Percentiles rank a stretch among this genome's conserved stretches.
Evolutionary conservation across 129 eudicot species (phyloP).

Genomic region (Helianthus tuberosus): DNA sequence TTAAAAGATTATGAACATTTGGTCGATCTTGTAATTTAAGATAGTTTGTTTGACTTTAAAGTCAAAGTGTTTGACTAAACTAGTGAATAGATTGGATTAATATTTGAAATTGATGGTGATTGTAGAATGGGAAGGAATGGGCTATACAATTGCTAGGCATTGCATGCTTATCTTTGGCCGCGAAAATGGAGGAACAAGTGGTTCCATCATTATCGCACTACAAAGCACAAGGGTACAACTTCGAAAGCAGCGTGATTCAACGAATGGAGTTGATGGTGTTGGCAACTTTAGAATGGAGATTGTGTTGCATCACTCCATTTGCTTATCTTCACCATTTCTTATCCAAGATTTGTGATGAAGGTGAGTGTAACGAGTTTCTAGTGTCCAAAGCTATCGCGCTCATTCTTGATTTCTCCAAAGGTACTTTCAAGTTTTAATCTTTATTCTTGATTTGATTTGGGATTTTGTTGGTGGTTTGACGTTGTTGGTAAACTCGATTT

Average conservation of each 20-base stretch:
- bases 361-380: constrained; percentile 25
- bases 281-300: constrained; percentile 62
- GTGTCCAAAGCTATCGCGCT: constrained; percentile 42
- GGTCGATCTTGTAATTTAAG: neutral
- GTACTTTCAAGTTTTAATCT: constrained; percentile 35
- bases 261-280: constrained; percentile 71
- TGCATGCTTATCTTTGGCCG: constrained; percentile 83
- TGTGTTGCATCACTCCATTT: constrained; percentile 69
- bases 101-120: neutral
- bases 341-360: constrained; percentile 41
- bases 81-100: neutral
- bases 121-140: constrained; percentile 57
- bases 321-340: constrained; percentile 61
- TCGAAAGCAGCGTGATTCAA: constrained; percentile 44
- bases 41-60: neutral
- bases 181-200: constrained; percentile 71
- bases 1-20: neutral
- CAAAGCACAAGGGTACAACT: constrained; percentile 37
- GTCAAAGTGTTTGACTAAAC: neutral
- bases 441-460: neutral
- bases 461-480: neutral
- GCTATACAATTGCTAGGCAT: constrained; percentile 55
- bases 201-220: constrained; percentile 50
- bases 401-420: constrained; percentile 54
- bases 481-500: neutral